phyloP scores from a whole-genome alignment of 2,329 filamentous ascomycete genomes.

The Ophiostoma tasmaniense region DNA sequence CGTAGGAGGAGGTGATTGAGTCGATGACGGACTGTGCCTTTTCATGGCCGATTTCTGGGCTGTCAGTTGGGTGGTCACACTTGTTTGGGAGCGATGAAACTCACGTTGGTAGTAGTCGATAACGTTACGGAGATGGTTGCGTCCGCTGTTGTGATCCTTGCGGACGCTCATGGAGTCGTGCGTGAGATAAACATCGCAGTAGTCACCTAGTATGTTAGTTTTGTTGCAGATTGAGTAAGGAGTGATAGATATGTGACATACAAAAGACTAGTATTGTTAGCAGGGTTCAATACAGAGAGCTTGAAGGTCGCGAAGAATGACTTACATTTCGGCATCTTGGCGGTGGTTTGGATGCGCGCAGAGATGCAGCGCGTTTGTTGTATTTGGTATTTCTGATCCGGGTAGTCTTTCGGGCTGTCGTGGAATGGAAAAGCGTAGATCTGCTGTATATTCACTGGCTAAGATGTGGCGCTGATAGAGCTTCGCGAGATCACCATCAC shows the following conservation, averaged over 20 bases:
- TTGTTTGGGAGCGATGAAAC: constrained; percentile 22
- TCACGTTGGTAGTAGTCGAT: constrained; percentile 95
- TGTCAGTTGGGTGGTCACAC: constrained; percentile 5
- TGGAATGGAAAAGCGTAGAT: neutral
- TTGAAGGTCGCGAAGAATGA: neutral
- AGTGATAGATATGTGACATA: constrained; percentile 37
- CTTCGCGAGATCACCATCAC: neutral
- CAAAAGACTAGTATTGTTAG: constrained; percentile 23
- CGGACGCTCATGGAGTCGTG: constrained; percentile 99
- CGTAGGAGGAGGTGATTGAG: constrained; percentile 92
- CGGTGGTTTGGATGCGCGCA: neutral
- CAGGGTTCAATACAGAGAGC: neutral
- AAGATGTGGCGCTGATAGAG: neutral
- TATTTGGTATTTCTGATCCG: neutral
- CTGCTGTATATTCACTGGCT: neutral
- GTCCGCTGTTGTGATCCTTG: constrained; percentile 93
- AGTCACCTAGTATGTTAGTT: constrained; percentile 54
- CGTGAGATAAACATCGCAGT: constrained; percentile 99
- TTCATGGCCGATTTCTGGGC: constrained; percentile 86
- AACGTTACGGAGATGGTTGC: constrained; percentile 95
- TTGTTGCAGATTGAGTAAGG: too few species aligned
- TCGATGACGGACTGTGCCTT: constrained; percentile 98
- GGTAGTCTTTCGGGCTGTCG: neutral
- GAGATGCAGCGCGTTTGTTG: neutral
- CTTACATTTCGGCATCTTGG: constrained; percentile 16